Conservation (phyloP, 805 yeast species). For the Lipomyces japonicus region DNA sequence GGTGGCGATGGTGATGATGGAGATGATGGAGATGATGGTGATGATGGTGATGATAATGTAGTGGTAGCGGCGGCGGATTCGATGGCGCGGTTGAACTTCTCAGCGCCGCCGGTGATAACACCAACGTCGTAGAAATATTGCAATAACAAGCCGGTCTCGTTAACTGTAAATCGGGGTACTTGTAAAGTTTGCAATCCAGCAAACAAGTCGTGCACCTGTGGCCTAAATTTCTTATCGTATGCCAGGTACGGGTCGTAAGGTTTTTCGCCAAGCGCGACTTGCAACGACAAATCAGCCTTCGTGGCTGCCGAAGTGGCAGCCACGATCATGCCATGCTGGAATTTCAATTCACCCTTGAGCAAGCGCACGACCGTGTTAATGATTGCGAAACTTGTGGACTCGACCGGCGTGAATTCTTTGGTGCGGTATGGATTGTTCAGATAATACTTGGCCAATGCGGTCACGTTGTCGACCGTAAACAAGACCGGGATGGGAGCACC, state of each 20-base stretch:
- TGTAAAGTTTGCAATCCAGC: not conserved
- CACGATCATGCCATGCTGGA: conserved; percentile 11
- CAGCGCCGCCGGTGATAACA: conserved; percentile 2
- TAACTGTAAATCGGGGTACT: conserved; percentile 9
- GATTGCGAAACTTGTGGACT: conserved; percentile 10
- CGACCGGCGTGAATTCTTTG: conserved; percentile 2
- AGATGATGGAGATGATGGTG: no score
- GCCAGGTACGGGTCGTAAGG: conserved; percentile 9
- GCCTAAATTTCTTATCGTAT: conserved; percentile 7
- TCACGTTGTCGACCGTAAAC: conserved; percentile 19
- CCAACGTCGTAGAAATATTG: conserved; percentile 17
- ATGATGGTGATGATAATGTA: no score
- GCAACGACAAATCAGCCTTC: conserved; percentile 5
- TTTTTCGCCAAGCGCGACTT: conserved; percentile 5
- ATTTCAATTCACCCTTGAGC: conserved; percentile 11
- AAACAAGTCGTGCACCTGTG: conserved; percentile 3
- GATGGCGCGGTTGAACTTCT: not conserved
- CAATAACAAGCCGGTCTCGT: conserved; percentile 18
- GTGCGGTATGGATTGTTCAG: conserved; percentile 9
- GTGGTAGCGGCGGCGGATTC: not conserved
- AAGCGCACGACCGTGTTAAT: conserved; percentile 8
- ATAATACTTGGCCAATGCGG: conserved; percentile 11
- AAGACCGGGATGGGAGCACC: conserved; percentile 20
- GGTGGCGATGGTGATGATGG: no score
- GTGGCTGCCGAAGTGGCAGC: conserved; percentile 13